Base-by-base conservation (phyloP, 176 grass and related monocot genomes). In the barley (Hordeum vulgare) region DNA sequence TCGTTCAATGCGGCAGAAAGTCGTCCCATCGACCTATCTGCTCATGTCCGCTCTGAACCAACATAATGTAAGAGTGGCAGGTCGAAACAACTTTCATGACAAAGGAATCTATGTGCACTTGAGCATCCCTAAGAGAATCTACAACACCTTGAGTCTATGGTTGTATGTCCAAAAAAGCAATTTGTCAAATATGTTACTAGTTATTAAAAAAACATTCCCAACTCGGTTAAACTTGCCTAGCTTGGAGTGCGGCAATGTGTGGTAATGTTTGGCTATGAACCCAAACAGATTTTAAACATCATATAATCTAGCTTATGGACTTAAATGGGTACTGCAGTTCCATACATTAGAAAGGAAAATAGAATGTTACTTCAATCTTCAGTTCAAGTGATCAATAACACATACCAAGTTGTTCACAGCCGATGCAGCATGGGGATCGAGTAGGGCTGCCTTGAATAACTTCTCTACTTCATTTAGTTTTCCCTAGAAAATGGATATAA, bases 381-480 rank as follows among this genome's bases (percentile, higher is more conserved):
- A 65, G 18, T 54, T 40, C 15, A 53, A 81, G 58, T 53, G 14
- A 71, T 11, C 31, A 57, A 9, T 65, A 83, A 72, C n/a, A 72
- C 21, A 81, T 95, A 98, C 95, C 90, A 98, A 74, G 84, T 98
- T 98, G 85, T 98, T 98, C 44, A 79, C 90, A 47, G 93, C 88
- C 18, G 93, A 98, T 1, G 96, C 96, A 36, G 85, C 96, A 98
- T 98, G 96, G 68, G 93, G 93, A 88, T n/a, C n/a, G n/a, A n/a
- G 85, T 69, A 98, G 87, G 59, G 96, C 93, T 78, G 81, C 81
- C 75, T 90, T 74, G 79, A 98, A 95, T 18, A 85, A 89, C 54
- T 93, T 95, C 85, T 91, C 92, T 71, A 90, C 89, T 40, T 98
- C 90, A 64, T 93, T 72, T 77, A 93, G 56, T 86, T 93, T 84